Evolutionary conservation across 2,329 filamentous ascomycete species (phyloP).

Genomic region (Alternaria hordeiaustralica): DNA sequence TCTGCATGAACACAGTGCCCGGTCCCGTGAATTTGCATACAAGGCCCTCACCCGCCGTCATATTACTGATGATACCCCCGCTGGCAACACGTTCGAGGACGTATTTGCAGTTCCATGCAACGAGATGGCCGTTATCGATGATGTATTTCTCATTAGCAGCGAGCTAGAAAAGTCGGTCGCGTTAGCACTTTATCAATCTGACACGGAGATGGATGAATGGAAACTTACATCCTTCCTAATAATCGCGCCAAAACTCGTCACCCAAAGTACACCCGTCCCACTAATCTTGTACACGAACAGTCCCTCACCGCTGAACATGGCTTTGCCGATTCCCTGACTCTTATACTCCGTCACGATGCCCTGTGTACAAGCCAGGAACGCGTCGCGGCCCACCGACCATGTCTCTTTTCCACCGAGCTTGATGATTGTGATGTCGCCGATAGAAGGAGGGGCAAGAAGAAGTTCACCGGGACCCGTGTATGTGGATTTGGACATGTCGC

Average conservation of each 20-base stretch:
- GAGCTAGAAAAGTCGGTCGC: neutral
- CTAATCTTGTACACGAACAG: slow-evolving; percentile 87
- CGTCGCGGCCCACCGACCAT: slow-evolving; percentile 88
- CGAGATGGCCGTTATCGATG: slow-evolving; percentile 89
- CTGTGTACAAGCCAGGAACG: slow-evolving; percentile 83
- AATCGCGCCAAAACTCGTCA: slow-evolving; percentile 93
- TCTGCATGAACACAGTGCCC: slow-evolving; percentile 91
- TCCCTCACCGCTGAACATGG: slow-evolving; percentile 92
- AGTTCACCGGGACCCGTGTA: slow-evolving; percentile 93
- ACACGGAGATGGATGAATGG: neutral
- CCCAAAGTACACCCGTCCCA: slow-evolving; percentile 83
- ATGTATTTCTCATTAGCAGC: slow-evolving; percentile 78
- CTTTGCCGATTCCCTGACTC: slow-evolving; percentile 83
- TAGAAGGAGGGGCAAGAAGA: slow-evolving; percentile 76
- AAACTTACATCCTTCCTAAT: slow-evolving; percentile 85
- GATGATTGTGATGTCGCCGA: slow-evolving; percentile 87
- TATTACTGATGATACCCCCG: slow-evolving; percentile 88
- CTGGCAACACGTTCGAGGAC: slow-evolving; percentile 87
- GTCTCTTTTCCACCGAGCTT: slow-evolving; percentile 72
- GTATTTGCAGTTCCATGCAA: slow-evolving; percentile 97
- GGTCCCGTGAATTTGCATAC: slow-evolving; percentile 93
- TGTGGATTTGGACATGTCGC: slow-evolving; percentile 77
- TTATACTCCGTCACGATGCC: slow-evolving; percentile 90
- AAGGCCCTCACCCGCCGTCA: slow-evolving; percentile 82
- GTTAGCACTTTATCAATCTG: neutral